These are phyloP conservation scores for Podaxis sp. DNA, from an alignment of 768 basidiomycete genomes.

Conservation along the genomic window DNA sequence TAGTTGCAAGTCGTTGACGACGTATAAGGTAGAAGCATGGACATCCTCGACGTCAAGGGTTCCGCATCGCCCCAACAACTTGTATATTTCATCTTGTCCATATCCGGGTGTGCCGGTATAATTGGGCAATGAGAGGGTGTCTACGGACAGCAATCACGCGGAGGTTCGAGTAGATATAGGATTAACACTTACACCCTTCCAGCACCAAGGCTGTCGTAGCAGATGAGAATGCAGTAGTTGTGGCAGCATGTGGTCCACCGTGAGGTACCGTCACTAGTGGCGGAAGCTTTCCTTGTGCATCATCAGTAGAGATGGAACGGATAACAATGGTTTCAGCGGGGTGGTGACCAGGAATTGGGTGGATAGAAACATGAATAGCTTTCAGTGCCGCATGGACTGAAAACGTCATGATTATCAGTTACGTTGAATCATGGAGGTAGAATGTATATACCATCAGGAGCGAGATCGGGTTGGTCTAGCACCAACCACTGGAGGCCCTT, in stretches of 20 bases:
- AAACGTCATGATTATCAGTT: background rate
- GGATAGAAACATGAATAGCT: conserved; percentile 37
- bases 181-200: conserved; percentile 54
- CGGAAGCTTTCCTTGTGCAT: conserved; percentile 21
- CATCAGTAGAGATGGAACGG: conserved; percentile 23
- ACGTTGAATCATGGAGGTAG: background rate
- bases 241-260: conserved; percentile 60
- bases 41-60: conserved; percentile 66
- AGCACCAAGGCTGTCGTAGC: conserved; percentile 43
- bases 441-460: conserved; percentile 35
- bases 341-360: conserved; percentile 47
- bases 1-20: conserved; percentile 44
- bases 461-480: conserved; percentile 41
- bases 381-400: conserved; percentile 44
- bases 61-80: conserved; percentile 58
- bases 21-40: conserved; percentile 48
- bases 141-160: conserved; percentile 27
- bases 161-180: background rate
- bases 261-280: conserved; percentile 56
- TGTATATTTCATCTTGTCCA: conserved; percentile 57
- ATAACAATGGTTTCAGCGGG: conserved; percentile 59
- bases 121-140: conserved; percentile 59
- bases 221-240: conserved; percentile 47
- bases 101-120: conserved; percentile 70
- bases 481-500: conserved; percentile 30